Conservation (phyloP, 495 filamentous ascomycete species). For the Penicillium crystallinum region DNA sequence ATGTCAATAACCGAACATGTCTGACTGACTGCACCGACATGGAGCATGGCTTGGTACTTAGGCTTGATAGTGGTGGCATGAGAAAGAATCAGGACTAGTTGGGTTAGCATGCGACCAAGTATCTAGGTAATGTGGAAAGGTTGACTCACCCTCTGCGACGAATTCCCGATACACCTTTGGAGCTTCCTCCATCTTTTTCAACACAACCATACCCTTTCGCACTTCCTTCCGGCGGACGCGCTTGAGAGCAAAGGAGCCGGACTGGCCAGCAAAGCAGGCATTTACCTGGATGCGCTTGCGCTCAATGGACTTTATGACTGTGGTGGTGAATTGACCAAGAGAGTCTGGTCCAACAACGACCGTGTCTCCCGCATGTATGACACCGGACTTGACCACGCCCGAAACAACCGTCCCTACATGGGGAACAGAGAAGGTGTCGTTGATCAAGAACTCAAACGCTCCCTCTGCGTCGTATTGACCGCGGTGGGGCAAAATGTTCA, state of each 20-base stretch:
- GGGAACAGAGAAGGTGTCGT: constrained; percentile 98
- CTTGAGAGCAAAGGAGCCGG: constrained; percentile 85
- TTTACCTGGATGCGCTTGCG: constrained; percentile 90
- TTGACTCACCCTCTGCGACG: constrained; percentile 72
- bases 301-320: constrained; percentile 88
- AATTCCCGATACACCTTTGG: constrained; percentile 88
- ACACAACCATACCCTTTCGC: constrained; percentile 95
- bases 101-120: constrained; percentile 10
- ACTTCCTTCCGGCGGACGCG: constrained; percentile 87
- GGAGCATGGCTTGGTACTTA: constrained; percentile 97
- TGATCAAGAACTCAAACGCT: constrained; percentile 92
- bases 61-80: constrained; percentile 99
- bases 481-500: constrained; percentile 93
- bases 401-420: constrained; percentile 96
- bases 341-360: constrained; percentile 90
- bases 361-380: constrained; percentile 85
- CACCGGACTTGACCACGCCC: constrained; percentile 78
- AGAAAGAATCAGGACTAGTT: constrained; percentile 79
- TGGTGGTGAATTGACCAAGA: constrained; percentile 85
- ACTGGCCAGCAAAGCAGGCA: constrained; percentile 85
- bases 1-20: constrained; percentile 98
- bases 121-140: not conserved
- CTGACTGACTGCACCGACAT: constrained; percentile 91
- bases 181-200: constrained; percentile 71
- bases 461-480: constrained; percentile 86